These are phyloP conservation scores for Draba incana DNA, from an alignment of 345 rosid genomes.

Conservation along the genomic window DNA sequence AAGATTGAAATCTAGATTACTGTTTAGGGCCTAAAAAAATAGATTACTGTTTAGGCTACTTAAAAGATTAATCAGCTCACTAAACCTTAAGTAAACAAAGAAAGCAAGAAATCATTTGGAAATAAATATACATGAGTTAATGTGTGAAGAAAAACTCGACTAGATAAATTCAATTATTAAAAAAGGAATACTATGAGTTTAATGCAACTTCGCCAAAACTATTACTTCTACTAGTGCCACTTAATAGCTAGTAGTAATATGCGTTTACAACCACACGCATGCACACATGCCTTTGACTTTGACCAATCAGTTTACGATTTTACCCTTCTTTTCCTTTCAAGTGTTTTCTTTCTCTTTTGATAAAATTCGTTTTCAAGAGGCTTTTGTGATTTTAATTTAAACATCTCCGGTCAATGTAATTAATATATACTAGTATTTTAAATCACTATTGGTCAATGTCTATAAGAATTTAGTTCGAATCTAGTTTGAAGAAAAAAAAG, in stretches of 20 bases:
- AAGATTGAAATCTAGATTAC: background rate
- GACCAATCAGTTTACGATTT: slow-evolving; percentile 32
- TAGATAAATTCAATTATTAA: too few species aligned
- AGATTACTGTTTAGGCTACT: background rate
- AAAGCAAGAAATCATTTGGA: background rate
- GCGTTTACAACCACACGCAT: slow-evolving; percentile 31
- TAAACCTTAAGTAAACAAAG: too few species aligned
- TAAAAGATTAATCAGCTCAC: background rate
- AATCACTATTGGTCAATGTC: too few species aligned
- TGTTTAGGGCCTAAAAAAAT: too few species aligned
- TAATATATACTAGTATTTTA: too few species aligned
- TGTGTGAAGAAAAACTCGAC: too few species aligned
- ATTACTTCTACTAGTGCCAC: slow-evolving; percentile 8
- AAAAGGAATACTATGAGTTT: too few species aligned
- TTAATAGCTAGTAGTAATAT: background rate
- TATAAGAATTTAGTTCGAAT: background rate
- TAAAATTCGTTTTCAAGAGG: too few species aligned
- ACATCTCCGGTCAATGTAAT: too few species aligned
- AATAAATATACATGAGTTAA: background rate
- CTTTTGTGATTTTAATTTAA: too few species aligned
- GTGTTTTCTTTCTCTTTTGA: too few species aligned
- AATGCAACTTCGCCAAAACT: slow-evolving; percentile 30
- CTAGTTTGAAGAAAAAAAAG: slow-evolving; percentile 1
- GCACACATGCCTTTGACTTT: slow-evolving; percentile 42
- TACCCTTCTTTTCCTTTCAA: slow-evolving; percentile 5